Percentiles rank a stretch among this genome's conserved stretches.
Evolutionary conservation across 2,329 filamentous ascomycete genomes (phyloP).

Genomic region (Colletotrichum scovillei): DNA sequence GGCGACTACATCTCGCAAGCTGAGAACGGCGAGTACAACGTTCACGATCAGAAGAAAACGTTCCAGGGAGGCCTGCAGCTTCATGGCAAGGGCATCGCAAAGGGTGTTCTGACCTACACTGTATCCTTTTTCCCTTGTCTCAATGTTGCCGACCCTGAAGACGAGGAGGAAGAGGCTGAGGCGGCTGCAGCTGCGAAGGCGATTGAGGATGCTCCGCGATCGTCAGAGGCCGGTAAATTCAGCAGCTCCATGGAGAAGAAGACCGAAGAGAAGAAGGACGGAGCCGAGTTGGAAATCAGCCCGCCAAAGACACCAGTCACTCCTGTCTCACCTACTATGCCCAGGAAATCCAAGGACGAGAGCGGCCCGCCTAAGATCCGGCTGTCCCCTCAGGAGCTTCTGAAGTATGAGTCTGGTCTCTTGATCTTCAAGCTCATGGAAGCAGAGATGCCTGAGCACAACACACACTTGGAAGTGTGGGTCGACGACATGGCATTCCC

Average conservation of each 20-base stretch:
- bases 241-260: slow-evolving; percentile 51
- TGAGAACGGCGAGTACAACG: slow-evolving; percentile 82
- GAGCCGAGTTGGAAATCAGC: slow-evolving; percentile 38
- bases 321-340: slow-evolving; percentile 56
- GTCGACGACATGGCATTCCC: slow-evolving; percentile 97
- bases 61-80: slow-evolving; percentile 77
- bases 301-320: slow-evolving; percentile 56
- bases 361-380: slow-evolving; percentile 78
- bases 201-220: slow-evolving; percentile 36
- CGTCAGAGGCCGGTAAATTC: slow-evolving; percentile 56
- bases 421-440: slow-evolving; percentile 96
- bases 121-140: slow-evolving; percentile 91
- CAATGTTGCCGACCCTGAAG: slow-evolving; percentile 88
- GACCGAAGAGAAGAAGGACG: slow-evolving; percentile 44
- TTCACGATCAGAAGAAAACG: slow-evolving; percentile 79
- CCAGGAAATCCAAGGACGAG: slow-evolving; percentile 63
- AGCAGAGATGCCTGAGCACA: slow-evolving; percentile 80
- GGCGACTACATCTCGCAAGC: slow-evolving; percentile 83
- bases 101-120: slow-evolving; percentile 85
- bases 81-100: slow-evolving; percentile 77
- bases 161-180: slow-evolving; percentile 74
- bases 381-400: slow-evolving; percentile 82
- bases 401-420: slow-evolving; percentile 89
- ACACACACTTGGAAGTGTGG: slow-evolving; percentile 85
- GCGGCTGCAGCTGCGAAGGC: slow-evolving; percentile 54